These are phyloP conservation scores for Flaveria floridana DNA, from an alignment of 140 eudicot genomes.

Conservation along the genomic window DNA sequence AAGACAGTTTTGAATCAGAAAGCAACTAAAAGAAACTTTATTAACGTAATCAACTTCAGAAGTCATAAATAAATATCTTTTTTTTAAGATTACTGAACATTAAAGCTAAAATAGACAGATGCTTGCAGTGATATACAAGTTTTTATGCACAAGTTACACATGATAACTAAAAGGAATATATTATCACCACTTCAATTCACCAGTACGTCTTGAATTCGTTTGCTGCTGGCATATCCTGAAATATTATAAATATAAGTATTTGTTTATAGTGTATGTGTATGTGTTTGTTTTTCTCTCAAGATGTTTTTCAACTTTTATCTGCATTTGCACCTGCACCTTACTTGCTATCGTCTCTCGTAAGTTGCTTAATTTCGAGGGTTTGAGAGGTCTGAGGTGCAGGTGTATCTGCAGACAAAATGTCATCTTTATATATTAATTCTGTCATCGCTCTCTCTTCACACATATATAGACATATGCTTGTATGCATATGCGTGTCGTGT, in stretches of 20 bases:
- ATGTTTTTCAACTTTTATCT: slow-evolving; percentile 32
- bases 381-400: slow-evolving; percentile 40
- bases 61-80: not conserved
- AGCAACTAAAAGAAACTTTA: too few relatives aligned
- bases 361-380: not conserved
- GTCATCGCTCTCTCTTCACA: not conserved
- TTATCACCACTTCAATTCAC: slow-evolving; percentile 13
- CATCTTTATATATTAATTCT: slow-evolving; percentile 22
- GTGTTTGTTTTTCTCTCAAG: slow-evolving; percentile 22
- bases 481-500: not conserved
- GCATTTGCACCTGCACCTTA: slow-evolving; percentile 55
- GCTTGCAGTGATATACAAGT: slow-evolving; percentile 4
- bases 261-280: slow-evolving; percentile 3
- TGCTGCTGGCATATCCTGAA: not conserved
- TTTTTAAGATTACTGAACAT: not conserved
- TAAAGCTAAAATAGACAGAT: not conserved
- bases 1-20: not conserved
- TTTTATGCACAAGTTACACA: not conserved
- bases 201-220: slow-evolving; percentile 16
- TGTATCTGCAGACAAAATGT: slow-evolving; percentile 40
- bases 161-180: slow-evolving; percentile 13
- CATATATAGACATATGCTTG: not conserved
- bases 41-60: not conserved
- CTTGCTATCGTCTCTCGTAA: not conserved
- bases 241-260: slow-evolving; percentile 18